Percentiles rank a stretch among this genome's conserved stretches.
phyloP scores from a whole-genome alignment of 2,329 filamentous ascomycete species.

The Ophiostoma sp. region DNA sequence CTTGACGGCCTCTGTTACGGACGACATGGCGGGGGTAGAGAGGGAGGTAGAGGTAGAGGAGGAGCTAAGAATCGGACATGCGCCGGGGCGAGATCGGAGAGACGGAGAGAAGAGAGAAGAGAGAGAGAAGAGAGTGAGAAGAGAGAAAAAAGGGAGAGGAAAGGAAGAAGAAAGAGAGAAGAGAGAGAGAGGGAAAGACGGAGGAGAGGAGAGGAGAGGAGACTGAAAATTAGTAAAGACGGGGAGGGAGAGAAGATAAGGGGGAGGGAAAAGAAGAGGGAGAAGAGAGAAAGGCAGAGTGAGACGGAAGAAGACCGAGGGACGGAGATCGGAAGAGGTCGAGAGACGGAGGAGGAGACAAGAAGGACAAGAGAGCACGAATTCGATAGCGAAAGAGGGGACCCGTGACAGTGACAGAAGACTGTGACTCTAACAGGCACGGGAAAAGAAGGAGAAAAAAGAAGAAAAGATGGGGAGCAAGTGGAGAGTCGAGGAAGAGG shows the following conservation, averaged over 20 bases:
- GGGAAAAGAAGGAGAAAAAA: conserved; percentile 15
- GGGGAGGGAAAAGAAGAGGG: not conserved
- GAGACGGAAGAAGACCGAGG: not conserved
- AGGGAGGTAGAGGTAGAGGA: not conserved
- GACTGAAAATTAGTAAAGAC: not conserved
- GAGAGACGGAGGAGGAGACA: not conserved
- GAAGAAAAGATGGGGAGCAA: conserved; percentile 12
- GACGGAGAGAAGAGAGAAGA: not conserved
- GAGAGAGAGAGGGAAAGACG: not conserved
- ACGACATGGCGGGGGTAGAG: not conserved
- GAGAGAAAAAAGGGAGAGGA: not conserved
- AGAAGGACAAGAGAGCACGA: not conserved
- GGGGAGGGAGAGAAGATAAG: not conserved
- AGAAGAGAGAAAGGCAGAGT: not conserved
- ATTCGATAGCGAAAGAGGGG: not conserved
- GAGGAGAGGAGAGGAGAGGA: not conserved
- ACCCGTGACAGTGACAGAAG: conserved; percentile 1
- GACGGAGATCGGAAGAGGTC: conserved; percentile 11
- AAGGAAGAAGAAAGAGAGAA: not conserved
- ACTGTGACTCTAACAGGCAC: conserved; percentile 7
- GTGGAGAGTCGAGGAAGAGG: not conserved
- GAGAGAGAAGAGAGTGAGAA: not conserved
- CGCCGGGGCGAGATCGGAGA: not conserved
- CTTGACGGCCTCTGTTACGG: conserved; percentile 66
- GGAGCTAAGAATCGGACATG: not conserved